These are phyloP conservation scores for Ceratocystis cubensis DNA, from an alignment of 2,329 filamentous ascomycete genomes.

Conservation along the genomic window DNA sequence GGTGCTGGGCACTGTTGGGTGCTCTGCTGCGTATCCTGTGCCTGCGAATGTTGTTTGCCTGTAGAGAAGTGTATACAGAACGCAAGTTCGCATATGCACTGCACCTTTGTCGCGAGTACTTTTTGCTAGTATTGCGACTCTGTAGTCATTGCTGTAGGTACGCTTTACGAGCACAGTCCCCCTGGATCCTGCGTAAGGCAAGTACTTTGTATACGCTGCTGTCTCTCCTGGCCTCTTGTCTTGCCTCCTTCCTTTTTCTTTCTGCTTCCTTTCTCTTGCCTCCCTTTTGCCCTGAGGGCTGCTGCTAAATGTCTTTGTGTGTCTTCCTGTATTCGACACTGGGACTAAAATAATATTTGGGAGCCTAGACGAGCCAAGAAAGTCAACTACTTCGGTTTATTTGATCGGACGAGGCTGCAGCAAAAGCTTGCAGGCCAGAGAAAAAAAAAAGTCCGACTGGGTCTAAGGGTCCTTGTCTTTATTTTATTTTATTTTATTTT, in stretches of 20 bases:
- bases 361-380: neutral
- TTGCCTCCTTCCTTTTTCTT: neutral
- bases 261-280: neutral
- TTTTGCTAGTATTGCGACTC: neutral
- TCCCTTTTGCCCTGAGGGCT: neutral
- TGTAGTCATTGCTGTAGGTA: neutral
- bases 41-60: neutral
- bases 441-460: neutral
- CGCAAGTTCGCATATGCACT: neutral
- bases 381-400: neutral
- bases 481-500: slow-evolving; percentile 6
- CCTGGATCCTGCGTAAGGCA: neutral
- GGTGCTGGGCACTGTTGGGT: neutral
- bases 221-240: neutral
- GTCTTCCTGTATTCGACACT: neutral
- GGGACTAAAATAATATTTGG: neutral
- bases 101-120: neutral
- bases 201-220: neutral
- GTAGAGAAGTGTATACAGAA: neutral
- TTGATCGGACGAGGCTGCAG: slow-evolving; percentile 2
- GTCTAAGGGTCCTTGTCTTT: neutral
- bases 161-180: neutral
- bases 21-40: neutral
- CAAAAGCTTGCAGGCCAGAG: neutral
- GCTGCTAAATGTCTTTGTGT: neutral